Conservation (phyloP, 768 basidiomycete genomes). For the Russula brevipes region DNA sequence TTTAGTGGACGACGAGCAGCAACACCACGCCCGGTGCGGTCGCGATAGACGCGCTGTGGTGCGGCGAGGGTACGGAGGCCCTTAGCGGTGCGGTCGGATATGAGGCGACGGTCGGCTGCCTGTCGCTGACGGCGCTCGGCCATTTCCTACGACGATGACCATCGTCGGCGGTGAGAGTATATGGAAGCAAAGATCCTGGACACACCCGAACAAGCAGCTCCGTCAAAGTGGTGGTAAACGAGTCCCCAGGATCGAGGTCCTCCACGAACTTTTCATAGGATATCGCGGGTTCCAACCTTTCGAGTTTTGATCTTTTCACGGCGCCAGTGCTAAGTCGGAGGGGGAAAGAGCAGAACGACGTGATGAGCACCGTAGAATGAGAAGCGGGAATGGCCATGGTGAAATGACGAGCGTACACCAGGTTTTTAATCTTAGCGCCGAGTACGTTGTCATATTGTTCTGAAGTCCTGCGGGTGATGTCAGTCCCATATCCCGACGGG, state of each 20-base stretch:
- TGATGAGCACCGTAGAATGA: conserved; percentile 3
- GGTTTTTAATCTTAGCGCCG: conserved; percentile 64
- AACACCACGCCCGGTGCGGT: conserved; percentile 17
- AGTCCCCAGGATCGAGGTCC: conserved; percentile 72
- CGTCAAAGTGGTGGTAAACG: conserved; percentile 69
- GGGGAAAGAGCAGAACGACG: background rate
- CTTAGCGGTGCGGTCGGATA: conserved; percentile 63
- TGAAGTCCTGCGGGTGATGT: conserved; percentile 48
- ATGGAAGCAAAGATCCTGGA: background rate
- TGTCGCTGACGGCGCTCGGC: conserved; percentile 64
- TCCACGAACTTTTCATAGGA: conserved; percentile 72
- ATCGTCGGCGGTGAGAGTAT: background rate
- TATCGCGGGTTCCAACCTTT: conserved; percentile 58
- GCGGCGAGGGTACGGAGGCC: conserved; percentile 54
- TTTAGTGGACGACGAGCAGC: conserved; percentile 31
- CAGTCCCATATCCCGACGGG: conserved; percentile 18
- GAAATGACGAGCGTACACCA: conserved; percentile 54
- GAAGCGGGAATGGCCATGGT: background rate
- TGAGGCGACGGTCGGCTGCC: conserved; percentile 51
- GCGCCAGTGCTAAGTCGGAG: conserved; percentile 53
- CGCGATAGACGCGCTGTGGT: conserved; percentile 50
- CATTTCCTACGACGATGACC: conserved; percentile 50
- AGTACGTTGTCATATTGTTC: conserved; percentile 71
- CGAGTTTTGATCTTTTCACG: conserved; percentile 61
- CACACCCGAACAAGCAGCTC: conserved; percentile 76